These are phyloP conservation scores for Bruguiera gymnorhiza DNA, from an alignment of 345 rosid species.

Conservation along the genomic window DNA sequence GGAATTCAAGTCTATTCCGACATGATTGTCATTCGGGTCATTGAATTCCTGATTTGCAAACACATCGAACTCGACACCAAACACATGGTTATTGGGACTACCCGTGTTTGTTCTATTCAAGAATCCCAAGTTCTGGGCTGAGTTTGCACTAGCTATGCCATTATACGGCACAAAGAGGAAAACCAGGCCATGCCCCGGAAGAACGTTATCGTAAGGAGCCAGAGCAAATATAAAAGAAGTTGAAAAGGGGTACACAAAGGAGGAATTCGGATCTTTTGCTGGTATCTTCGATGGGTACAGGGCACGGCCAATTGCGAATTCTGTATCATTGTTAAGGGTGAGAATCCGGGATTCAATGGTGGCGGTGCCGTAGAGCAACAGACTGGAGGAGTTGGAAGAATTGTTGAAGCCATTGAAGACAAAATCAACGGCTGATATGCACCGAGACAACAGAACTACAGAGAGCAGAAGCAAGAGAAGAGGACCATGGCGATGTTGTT, in stretches of 20 bases:
- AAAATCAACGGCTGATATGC: conserved; percentile 46
- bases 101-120: conserved; percentile 53
- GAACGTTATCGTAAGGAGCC: conserved; percentile 45
- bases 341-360: conserved; percentile 47
- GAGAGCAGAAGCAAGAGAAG: conserved; percentile 3
- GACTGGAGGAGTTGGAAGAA: conserved; percentile 27
- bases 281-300: conserved; percentile 50
- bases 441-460: conserved; percentile 11
- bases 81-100: conserved; percentile 36
- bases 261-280: conserved; percentile 32
- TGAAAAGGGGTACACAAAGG: conserved; percentile 46
- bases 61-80: conserved; percentile 66
- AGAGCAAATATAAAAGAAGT: conserved; percentile 73
- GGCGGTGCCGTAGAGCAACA: conserved; percentile 48
- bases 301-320: conserved; percentile 56
- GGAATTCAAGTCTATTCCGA: conserved; percentile 67
- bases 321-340: conserved; percentile 54
- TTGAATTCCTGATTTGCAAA: conserved; percentile 65
- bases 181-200: conserved; percentile 65
- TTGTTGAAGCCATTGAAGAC: conserved; percentile 68
- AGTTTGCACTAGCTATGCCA: conserved; percentile 39
- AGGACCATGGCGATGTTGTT: conserved; percentile 11
- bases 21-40: conserved; percentile 65
- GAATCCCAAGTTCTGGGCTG: conserved; percentile 58
- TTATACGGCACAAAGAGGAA: conserved; percentile 50